Conservation (phyloP, 805 yeast genomes). For the Lachancea cidri region DNA sequence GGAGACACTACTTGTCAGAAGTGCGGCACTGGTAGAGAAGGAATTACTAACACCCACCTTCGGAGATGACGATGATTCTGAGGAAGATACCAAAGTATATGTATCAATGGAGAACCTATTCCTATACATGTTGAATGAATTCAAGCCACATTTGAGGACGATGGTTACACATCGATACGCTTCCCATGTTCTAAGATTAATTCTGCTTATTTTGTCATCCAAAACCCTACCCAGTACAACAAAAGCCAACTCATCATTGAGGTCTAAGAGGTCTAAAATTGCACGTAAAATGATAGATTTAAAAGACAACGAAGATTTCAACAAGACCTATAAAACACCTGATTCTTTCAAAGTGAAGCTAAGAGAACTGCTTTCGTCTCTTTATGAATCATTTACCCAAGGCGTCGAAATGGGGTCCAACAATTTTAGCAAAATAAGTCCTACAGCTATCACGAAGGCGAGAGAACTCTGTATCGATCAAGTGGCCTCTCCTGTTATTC, state of each 20-base stretch:
- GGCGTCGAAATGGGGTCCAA: constrained; percentile 26
- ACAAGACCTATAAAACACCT: constrained; percentile 65
- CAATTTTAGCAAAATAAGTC: constrained; percentile 16
- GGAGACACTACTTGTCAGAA: constrained; percentile 74
- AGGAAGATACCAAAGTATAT: constrained; percentile 33
- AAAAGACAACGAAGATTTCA: constrained; percentile 68
- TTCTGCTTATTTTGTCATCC: constrained; percentile 70
- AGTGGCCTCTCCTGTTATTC: constrained; percentile 83
- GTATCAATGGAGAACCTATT: constrained; percentile 65
- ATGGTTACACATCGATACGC: constrained; percentile 77
- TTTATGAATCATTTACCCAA: constrained; percentile 33
- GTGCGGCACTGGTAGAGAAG: constrained; percentile 69
- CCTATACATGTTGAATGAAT: constrained; percentile 58
- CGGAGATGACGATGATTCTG: constrained; percentile 30
- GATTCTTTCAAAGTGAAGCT: constrained; percentile 59
- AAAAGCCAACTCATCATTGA: constrained; percentile 60
- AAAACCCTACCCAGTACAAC: constrained; percentile 71
- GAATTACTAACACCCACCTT: constrained; percentile 51
- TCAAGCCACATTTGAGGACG: constrained; percentile 50
- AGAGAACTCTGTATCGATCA: constrained; percentile 75
- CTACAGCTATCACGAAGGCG: constrained; percentile 41
- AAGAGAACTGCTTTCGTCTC: constrained; percentile 40
- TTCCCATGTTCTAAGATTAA: constrained; percentile 76
- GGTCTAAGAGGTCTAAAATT: constrained; percentile 79
- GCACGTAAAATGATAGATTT: constrained; percentile 93